Base-by-base conservation (phyloP, 495 filamentous ascomycete species). In the Penicillium angulare region DNA sequence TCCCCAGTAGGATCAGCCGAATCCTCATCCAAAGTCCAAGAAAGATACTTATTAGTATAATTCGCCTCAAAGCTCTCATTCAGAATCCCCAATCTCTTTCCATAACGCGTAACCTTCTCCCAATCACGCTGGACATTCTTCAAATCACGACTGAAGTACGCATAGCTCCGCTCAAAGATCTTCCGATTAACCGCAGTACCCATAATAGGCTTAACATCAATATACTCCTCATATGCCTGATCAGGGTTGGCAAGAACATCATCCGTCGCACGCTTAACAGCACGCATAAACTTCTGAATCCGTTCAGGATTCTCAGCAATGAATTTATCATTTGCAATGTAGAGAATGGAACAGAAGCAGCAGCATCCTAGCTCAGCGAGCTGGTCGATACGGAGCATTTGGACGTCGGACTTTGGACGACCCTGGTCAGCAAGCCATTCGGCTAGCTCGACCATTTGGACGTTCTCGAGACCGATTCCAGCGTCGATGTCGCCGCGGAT, bases 301-400 rank as follows among this genome's bases (percentile, higher is more conserved):
- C 84, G 76, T 27, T 82, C 82, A 0, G 74, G 73, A 66, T 86
- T 82, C 44, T 76, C 69, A 21, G 75, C 67, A 34, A 87, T 64
- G 75, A 88, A 88, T 34, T 61, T 59, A 62, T 87, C 82, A 61
- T 87, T 84, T 56, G 73, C 80, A 45, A 88, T 88, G 75, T 88
- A 88, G 34, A 88, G 73, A 61, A 87, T 86, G 1, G 81, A 82
- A 71, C 83, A 86, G 78, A 86, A 87, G 74, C 84, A 88, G 79
- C 85, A 87, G 72, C 85, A 87, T 47, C 85, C 84, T 23, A 86
- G 68, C 63, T 86, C 81, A 49, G 84, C 84, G 35, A 88, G 81
- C 69, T 87, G 76, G 69, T 86, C 84, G 61, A 88, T 87, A 60
- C 84, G 82, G 17, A 87, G 77, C 83, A 87, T 88, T 66, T 86